A percentile compares a stretch with the other conserved stretches of the same genome.
Evolutionary conservation across 306 rosid genomes (phyloP).

Genomic region (Fragaria vesca): DNA sequence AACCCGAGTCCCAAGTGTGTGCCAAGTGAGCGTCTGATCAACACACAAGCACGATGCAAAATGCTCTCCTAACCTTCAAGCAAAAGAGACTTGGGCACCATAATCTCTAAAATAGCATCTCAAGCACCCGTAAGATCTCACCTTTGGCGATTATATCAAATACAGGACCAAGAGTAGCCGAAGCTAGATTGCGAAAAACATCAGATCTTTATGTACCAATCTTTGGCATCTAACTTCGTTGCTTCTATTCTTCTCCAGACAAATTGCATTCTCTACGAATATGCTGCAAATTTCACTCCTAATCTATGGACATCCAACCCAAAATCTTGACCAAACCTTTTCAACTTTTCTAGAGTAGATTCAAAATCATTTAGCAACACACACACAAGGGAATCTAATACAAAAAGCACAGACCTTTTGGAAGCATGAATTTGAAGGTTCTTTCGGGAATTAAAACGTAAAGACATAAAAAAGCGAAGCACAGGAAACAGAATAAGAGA

Average conservation of each 20-base stretch:
- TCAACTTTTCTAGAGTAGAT: not conserved
- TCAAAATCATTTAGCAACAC: not conserved
- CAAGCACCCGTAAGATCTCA: not conserved
- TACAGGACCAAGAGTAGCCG: not conserved
- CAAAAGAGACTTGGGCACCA: not conserved
- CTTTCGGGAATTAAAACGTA: constrained; percentile 4
- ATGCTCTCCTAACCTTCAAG: not conserved
- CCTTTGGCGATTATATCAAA: not conserved
- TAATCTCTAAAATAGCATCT: not conserved
- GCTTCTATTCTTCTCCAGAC: not conserved
- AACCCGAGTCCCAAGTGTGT: not conserved
- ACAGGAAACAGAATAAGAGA: not conserved
- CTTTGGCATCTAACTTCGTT: not conserved
- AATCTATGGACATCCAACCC: not conserved
- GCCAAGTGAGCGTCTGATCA: not conserved
- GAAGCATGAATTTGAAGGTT: not conserved
- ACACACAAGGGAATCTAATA: not conserved
- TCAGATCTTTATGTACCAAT: not conserved
- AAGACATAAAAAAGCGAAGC: not conserved
- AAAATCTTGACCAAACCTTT: not conserved
- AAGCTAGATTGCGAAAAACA: not conserved
- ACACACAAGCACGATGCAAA: not conserved
- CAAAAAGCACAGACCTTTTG: not conserved
- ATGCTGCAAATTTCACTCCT: not conserved
- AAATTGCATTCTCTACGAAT: not conserved